Conservation (phyloP, 441 rosid genomes). For the Macaranga tanarius region DNA sequence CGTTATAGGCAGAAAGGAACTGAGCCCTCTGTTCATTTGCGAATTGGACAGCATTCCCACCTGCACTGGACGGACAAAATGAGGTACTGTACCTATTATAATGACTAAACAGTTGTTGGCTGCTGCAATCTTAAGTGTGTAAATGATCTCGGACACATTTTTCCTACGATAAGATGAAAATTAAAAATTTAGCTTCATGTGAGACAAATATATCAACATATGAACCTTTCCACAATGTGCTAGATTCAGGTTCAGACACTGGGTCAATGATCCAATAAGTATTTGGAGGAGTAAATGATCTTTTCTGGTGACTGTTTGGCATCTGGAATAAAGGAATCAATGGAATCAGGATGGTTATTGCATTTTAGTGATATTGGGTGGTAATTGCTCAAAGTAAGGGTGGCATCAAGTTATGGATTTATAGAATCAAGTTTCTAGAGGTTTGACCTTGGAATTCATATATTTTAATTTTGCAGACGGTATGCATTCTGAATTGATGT, state of each 20-base stretch:
- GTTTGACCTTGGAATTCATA: not conserved
- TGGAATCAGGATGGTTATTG: not conserved
- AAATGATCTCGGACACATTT: not conserved
- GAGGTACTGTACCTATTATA: constrained; percentile 42
- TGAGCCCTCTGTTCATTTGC: constrained; percentile 60
- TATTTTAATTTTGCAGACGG: not conserved
- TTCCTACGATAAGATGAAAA: not conserved
- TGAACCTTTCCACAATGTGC: not conserved
- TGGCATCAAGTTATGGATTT: not conserved
- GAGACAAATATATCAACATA: not conserved
- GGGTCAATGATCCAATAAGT: not conserved
- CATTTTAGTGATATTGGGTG: not conserved
- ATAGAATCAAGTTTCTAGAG: constrained; percentile 1
- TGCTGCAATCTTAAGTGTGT: not conserved
- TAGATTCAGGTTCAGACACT: not conserved
- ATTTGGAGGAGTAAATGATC: not conserved
- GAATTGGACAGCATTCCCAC: constrained; percentile 74
- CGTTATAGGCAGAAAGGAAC: constrained; percentile 94
- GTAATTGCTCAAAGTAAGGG: not conserved
- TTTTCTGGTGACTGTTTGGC: not conserved
- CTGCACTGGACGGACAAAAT: constrained; percentile 85
- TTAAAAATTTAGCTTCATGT: not conserved
- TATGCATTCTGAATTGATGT: not conserved
- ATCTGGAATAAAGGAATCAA: not conserved
- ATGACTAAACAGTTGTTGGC: not conserved